Evolutionary conservation across 305 asterid species (phyloP).

Genomic region (Solanum hybrid): DNA sequence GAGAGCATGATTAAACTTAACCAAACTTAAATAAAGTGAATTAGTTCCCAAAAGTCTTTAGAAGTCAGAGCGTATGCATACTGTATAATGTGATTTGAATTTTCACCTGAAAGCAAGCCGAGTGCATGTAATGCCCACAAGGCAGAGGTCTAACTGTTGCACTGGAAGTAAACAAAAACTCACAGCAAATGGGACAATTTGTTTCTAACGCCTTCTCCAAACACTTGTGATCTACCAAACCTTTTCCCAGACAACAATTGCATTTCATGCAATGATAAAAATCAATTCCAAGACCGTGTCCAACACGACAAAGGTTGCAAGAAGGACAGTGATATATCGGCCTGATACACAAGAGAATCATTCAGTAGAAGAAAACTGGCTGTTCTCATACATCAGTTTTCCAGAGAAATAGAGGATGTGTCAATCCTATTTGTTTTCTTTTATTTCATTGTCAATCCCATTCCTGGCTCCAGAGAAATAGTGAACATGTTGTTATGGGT

Average conservation of each 20-base stretch:
- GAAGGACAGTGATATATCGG: conserved; percentile 41
- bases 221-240: conserved; percentile 31
- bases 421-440: not conserved
- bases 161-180: conserved; percentile 41
- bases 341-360: conserved; percentile 14
- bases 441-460: not conserved
- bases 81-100: not conserved
- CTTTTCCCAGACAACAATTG: conserved; percentile 35
- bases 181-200: conserved; percentile 46
- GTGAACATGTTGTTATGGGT: not conserved
- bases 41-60: not conserved
- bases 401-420: not conserved
- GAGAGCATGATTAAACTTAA: not conserved
- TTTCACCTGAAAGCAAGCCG: conserved; percentile 44
- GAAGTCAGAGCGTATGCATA: not conserved
- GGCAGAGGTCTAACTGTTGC: conserved; percentile 34
- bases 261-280: conserved; percentile 45
- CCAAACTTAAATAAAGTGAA: not conserved
- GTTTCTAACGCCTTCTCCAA: conserved; percentile 42
- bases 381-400: not conserved
- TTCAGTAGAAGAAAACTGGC: not conserved
- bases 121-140: conserved; percentile 48
- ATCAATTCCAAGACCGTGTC: conserved; percentile 42
- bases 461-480: not conserved
- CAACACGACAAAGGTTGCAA: conserved; percentile 45